phyloP scores from a whole-genome alignment of 2,329 filamentous ascomycete species.

The Ramularia endophylla region DNA sequence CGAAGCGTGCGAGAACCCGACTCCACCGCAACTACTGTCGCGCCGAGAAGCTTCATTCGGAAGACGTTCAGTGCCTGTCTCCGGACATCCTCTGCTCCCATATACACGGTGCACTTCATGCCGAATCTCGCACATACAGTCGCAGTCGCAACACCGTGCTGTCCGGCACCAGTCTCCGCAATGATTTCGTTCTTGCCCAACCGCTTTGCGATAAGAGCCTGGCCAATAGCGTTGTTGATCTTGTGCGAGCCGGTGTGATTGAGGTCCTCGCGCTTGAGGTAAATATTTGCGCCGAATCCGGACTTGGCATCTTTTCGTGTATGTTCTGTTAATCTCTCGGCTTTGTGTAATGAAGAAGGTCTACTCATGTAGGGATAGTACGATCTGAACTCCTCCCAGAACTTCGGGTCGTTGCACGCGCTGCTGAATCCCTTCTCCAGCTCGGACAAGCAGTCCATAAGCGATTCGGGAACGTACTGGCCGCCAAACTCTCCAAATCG shows the following conservation, averaged over 20 bases:
- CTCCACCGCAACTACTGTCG: conserved; percentile 87
- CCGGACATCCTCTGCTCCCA: conserved; percentile 96
- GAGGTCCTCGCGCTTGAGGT: conserved; percentile 94
- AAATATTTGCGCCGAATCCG: conserved; percentile 90
- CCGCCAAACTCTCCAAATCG: conserved; percentile 95
- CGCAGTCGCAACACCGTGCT: conserved; percentile 95
- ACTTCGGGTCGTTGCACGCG: conserved; percentile 78
- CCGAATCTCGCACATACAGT: conserved; percentile 98
- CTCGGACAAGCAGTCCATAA: conserved; percentile 94
- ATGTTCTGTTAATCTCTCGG: conserved; percentile 73
- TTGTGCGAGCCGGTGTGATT: conserved; percentile 99
- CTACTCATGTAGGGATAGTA: conserved; percentile 98
- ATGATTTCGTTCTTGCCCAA: conserved; percentile 97
- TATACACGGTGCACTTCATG: conserved; percentile 97
- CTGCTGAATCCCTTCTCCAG: conserved; percentile 86
- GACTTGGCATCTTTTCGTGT: conserved; percentile 22
- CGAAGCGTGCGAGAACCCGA: conserved; percentile 66
- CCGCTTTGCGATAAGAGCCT: conserved; percentile 77
- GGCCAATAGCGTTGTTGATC: conserved; percentile 97
- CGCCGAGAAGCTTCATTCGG: conserved; percentile 93
- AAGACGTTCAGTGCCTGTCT: conserved; percentile 97
- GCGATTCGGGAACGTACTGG: conserved; percentile 92
- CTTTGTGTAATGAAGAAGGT: conserved; percentile 84
- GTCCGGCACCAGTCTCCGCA: conserved; percentile 93
- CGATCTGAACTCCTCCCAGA: conserved; percentile 95